A percentile compares a stretch with the other conserved stretches of the same genome.
These are phyloP conservation scores for Periconia sp. DNA, from an alignment of 2,329 filamentous ascomycete species.

Conservation along the genomic window DNA sequence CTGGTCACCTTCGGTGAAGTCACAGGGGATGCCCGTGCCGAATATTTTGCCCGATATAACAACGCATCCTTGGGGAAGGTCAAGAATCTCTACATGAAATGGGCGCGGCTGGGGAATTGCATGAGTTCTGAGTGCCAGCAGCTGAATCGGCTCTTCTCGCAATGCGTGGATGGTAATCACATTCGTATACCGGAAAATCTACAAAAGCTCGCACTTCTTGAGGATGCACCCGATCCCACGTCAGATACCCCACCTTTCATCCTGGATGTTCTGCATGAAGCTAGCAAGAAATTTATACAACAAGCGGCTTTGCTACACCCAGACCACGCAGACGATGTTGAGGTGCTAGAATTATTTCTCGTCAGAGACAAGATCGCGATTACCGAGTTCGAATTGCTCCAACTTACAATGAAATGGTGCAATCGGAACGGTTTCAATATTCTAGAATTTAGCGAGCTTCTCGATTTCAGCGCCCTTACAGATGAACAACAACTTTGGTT, in stretches of 20 bases:
- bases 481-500: constrained; percentile 36
- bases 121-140: constrained; percentile 46
- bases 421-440: constrained; percentile 25
- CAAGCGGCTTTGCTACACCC: not conserved
- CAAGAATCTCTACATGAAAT: constrained; percentile 48
- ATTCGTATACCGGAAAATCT: constrained; percentile 42
- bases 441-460: constrained; percentile 24
- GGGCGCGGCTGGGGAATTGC: constrained; percentile 41
- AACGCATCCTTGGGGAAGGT: constrained; percentile 44
- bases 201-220: constrained; percentile 19
- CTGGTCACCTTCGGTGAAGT: constrained; percentile 40
- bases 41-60: constrained; percentile 46
- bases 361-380: constrained; percentile 39
- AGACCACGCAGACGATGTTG: constrained; percentile 19
- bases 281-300: constrained; percentile 20
- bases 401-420: constrained; percentile 41
- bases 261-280: constrained; percentile 42
- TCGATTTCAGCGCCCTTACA: too few species aligned
- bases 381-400: constrained; percentile 44
- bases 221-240: constrained; percentile 24
- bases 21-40: constrained; percentile 42
- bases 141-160: constrained; percentile 46
- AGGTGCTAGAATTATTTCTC: constrained; percentile 37
- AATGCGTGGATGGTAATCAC: constrained; percentile 46
- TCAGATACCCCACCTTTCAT: constrained; percentile 33